Evolutionary conservation across 2,329 filamentous ascomycete species (phyloP).

Genomic region (Fusarium abutilonis): DNA sequence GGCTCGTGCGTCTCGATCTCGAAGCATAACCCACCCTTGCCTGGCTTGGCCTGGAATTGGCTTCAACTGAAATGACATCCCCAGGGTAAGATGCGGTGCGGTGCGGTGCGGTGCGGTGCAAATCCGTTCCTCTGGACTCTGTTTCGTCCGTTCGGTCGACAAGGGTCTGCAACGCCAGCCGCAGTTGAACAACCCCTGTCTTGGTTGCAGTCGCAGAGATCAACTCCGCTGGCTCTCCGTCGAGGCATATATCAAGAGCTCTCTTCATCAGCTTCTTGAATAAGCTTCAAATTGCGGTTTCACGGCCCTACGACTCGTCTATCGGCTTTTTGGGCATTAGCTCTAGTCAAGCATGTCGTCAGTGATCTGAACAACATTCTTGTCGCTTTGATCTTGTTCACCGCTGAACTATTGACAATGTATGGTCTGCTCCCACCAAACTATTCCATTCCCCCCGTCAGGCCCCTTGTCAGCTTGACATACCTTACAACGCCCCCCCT

Average conservation of each 20-base stretch:
- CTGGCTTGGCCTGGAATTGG: conserved; percentile 14
- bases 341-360: background rate
- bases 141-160: conserved; percentile 25
- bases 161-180: conserved; percentile 31
- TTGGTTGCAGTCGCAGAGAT: conserved; percentile 15
- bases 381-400: conserved; percentile 27
- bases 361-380: conserved; percentile 7
- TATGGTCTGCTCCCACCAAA: conserved; percentile 28
- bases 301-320: conserved; percentile 12
- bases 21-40: conserved; percentile 27
- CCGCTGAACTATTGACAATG: conserved; percentile 33
- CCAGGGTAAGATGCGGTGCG: conserved; percentile 28
- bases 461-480: conserved; percentile 37
- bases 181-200: conserved; percentile 33
- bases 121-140: conserved; percentile 15
- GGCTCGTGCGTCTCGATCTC: conserved; percentile 37
- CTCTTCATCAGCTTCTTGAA: background rate
- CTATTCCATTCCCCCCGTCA: conserved; percentile 34
- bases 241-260: conserved; percentile 31
- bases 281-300: conserved; percentile 5
- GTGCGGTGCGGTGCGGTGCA: conserved; percentile 4
- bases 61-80: conserved; percentile 36
- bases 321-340: conserved; percentile 3
- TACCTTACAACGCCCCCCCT: conserved; percentile 35
- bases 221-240: conserved; percentile 30